Evolutionary conservation across 805 yeast genomes (phyloP).

Genomic region (Debaryomyces tyrocola): DNA sequence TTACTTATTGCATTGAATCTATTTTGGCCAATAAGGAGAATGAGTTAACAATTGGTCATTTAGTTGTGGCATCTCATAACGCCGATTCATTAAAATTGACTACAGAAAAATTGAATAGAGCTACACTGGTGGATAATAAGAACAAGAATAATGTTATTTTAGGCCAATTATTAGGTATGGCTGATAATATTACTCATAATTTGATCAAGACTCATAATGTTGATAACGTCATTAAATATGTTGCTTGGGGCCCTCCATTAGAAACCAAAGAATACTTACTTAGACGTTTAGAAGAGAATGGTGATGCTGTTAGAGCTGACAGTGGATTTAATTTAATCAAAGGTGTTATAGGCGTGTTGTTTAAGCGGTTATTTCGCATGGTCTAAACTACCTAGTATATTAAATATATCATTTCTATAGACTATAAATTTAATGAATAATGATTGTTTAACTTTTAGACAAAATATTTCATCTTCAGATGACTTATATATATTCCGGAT

Average conservation of each 20-base stretch:
- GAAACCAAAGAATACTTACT: slow-evolving; percentile 89
- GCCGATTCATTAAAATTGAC: slow-evolving; percentile 73
- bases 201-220: slow-evolving; percentile 64
- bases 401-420: not conserved
- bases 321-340: slow-evolving; percentile 74
- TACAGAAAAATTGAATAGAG: slow-evolving; percentile 49
- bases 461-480: not conserved
- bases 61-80: slow-evolving; percentile 92
- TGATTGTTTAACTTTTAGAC: not conserved
- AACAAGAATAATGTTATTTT: slow-evolving; percentile 65
- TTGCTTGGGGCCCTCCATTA: slow-evolving; percentile 96
- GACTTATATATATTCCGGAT: slow-evolving; percentile 8
- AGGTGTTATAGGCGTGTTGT: slow-evolving; percentile 40
- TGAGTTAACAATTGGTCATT: slow-evolving; percentile 61
- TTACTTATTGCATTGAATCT: slow-evolving; percentile 58
- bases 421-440: not conserved
- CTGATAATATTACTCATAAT: slow-evolving; percentile 81
- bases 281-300: slow-evolving; percentile 92
- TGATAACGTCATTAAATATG: slow-evolving; percentile 84
- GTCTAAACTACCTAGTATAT: not conserved
- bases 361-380: slow-evolving; percentile 20
- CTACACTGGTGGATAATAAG: slow-evolving; percentile 11
- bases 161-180: slow-evolving; percentile 95
- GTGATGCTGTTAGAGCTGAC: slow-evolving; percentile 87
- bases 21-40: slow-evolving; percentile 47